These are phyloP conservation scores for Candida insectalens DNA, from an alignment of 805 yeast species.

Conservation along the genomic window DNA sequence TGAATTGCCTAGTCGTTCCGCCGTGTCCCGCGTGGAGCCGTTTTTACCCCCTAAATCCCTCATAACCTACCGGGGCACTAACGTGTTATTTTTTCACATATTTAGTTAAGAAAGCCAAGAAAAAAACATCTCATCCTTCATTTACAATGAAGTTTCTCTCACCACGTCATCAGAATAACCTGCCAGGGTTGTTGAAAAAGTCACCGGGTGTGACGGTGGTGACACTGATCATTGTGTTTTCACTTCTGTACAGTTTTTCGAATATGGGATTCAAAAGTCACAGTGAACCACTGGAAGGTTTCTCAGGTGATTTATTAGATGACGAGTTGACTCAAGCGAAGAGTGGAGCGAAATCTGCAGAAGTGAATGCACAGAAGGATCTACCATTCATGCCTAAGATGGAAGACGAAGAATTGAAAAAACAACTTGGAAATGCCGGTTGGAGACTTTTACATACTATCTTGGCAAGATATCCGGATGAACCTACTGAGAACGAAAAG, in stretches of 20 bases:
- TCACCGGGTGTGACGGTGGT: conserved; percentile 1
- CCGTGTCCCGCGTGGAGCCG: too few relatives aligned
- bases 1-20: too few relatives aligned
- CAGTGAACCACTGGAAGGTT: background rate
- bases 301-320: too few relatives aligned
- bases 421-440: conserved; percentile 82
- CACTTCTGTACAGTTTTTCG: conserved; percentile 1
- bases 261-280: background rate
- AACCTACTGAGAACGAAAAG: conserved; percentile 57
- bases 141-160: background rate
- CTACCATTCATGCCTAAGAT: conserved; percentile 79
- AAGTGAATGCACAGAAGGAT: conserved; percentile 3
- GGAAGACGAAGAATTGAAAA: conserved; percentile 61
- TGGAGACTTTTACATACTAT: conserved; percentile 93
- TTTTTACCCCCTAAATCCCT: too few relatives aligned
- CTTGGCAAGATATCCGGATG: conserved; percentile 84
- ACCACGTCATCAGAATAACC: background rate
- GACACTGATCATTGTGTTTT: background rate
- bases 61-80: too few relatives aligned
- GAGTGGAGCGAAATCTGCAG: background rate
- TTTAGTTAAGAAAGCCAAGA: too few relatives aligned
- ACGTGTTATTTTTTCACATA: too few relatives aligned
- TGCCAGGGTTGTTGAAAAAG: background rate
- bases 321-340: too few relatives aligned
- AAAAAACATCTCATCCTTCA: too few relatives aligned